Conservation (phyloP, 805 yeast species). For the Debaryomyces prosopidis region DNA sequence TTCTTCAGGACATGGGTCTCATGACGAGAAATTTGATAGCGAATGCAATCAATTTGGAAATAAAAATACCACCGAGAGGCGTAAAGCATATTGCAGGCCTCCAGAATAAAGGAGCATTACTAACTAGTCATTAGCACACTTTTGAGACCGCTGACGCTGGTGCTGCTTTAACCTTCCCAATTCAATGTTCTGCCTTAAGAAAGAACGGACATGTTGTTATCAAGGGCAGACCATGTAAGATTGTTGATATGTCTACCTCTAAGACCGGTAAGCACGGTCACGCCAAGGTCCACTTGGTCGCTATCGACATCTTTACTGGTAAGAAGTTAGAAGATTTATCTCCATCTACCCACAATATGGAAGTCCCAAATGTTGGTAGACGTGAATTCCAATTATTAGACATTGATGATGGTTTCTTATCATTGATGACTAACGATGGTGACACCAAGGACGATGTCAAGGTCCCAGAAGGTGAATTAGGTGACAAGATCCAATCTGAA, state of each 20-base stretch:
- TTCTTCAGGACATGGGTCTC: no score
- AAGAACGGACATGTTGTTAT: slow-evolving; percentile 99
- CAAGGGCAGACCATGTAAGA: slow-evolving; percentile 99
- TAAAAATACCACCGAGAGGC: no score
- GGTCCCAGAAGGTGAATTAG: slow-evolving; percentile 97
- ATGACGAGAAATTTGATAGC: no score
- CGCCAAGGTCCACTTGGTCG: slow-evolving; percentile 99
- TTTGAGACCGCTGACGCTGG: slow-evolving; percentile 99
- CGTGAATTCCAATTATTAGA: slow-evolving; percentile 95
- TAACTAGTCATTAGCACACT: slow-evolving; percentile 62
- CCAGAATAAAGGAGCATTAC: slow-evolving; percentile 11
- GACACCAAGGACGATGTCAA: slow-evolving; percentile 99
- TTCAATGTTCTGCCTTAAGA: slow-evolving; percentile 99
- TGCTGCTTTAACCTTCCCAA: slow-evolving; percentile 97
- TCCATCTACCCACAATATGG: slow-evolving; percentile 99
- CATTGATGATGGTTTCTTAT: slow-evolving; percentile 97
- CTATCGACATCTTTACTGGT: slow-evolving; percentile 97
- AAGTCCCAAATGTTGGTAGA: slow-evolving; percentile 97
- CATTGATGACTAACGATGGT: slow-evolving; percentile 96
- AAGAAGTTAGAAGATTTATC: slow-evolving; percentile 99
- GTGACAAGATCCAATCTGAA: slow-evolving; percentile 87
- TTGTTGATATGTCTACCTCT: slow-evolving; percentile 99
- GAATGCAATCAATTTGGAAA: no score
- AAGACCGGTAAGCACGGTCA: slow-evolving; percentile 99
- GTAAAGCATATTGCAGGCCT: not conserved